Percentiles rank a stretch among this genome's conserved stretches.
These are phyloP conservation scores for Tuctoria greenei DNA, from an alignment of 176 grass and related monocot genomes.

Conservation along the genomic window DNA sequence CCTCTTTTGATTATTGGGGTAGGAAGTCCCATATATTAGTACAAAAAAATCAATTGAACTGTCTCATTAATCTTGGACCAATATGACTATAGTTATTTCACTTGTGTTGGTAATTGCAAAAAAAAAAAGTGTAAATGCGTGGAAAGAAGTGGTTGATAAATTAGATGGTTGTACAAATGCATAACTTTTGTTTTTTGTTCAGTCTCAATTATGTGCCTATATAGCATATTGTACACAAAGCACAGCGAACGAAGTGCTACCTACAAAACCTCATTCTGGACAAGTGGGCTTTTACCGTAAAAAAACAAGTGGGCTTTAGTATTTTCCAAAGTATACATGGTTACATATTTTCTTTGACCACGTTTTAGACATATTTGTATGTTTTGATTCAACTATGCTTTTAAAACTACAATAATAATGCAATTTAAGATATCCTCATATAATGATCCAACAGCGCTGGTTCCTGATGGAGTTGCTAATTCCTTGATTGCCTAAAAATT, in stretches of 20 bases:
- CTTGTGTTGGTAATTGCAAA: no score
- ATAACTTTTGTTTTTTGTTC: no score
- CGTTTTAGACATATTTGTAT: not conserved
- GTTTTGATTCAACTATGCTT: not conserved
- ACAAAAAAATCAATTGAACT: not conserved
- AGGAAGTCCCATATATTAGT: not conserved
- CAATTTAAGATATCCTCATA: not conserved
- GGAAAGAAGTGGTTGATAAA: no score
- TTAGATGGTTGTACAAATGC: no score
- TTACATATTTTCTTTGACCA: not conserved
- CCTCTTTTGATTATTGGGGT: no score
- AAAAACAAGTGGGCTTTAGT: no score
- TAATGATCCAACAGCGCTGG: not conserved
- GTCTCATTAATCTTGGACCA: no score
- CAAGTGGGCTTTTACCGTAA: not conserved
- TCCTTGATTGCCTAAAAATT: not conserved
- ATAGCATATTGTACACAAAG: no score
- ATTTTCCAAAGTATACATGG: not conserved
- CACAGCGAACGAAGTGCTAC: no score
- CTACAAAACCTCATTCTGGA: not conserved
- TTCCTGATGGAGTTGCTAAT: not conserved
- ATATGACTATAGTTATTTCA: not conserved
- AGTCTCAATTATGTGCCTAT: no score
- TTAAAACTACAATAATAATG: not conserved
- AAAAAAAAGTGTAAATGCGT: no score